Evolutionary conservation across 306 rosid genomes (phyloP).

Genomic region (Acacia confusa): DNA sequence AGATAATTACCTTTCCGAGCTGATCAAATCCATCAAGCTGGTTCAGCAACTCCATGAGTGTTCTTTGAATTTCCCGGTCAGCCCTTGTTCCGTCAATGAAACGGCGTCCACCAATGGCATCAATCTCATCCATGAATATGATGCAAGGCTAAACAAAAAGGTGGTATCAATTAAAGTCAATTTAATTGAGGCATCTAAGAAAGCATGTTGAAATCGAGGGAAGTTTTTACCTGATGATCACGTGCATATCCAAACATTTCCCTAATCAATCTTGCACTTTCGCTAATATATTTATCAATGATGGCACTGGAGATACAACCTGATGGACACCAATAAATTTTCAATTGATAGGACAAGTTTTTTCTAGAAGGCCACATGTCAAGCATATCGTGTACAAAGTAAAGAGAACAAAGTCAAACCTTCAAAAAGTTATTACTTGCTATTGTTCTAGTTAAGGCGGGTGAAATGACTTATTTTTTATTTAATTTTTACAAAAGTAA

Average conservation of each 20-base stretch:
- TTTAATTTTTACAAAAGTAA: too few species aligned
- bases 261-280: constrained; percentile 71
- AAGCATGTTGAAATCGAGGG: background rate
- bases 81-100: constrained; percentile 78
- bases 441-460: constrained; percentile 53
- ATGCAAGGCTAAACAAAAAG: constrained; percentile 73
- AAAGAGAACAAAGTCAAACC: constrained; percentile 36
- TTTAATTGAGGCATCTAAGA: background rate
- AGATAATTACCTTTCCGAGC: constrained; percentile 65
- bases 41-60: constrained; percentile 80
- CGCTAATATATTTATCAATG: constrained; percentile 68
- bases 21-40: constrained; percentile 91
- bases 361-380: background rate
- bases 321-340: constrained; percentile 30
- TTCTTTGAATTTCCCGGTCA: constrained; percentile 90
- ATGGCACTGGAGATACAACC: constrained; percentile 89
- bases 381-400: background rate
- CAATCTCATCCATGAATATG: constrained; percentile 91
- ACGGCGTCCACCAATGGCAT: constrained; percentile 94
- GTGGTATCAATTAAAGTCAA: background rate
- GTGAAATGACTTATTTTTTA: too few species aligned
- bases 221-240: constrained; percentile 72
- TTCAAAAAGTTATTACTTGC: constrained; percentile 88
- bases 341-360: background rate
- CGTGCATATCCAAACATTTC: constrained; percentile 94